Evolutionary conservation across 176 grass and related monocot genomes (phyloP).

Genomic region (Zea mays): DNA sequence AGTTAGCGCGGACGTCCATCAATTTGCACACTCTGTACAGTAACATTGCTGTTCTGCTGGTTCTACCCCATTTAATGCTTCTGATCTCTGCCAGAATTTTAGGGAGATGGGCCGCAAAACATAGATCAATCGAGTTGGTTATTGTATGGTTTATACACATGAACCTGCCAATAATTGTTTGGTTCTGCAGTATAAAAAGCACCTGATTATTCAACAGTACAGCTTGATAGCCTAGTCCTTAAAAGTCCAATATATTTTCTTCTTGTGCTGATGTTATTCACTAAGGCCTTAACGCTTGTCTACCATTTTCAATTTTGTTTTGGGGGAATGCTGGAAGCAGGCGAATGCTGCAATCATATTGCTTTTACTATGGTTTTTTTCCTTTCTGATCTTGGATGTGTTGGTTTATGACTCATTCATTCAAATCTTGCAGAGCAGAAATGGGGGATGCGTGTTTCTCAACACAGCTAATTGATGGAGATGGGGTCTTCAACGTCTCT

Average conservation of each 20-base stretch:
- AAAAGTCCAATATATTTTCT: neutral
- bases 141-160: neutral
- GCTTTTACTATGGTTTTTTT: neutral
- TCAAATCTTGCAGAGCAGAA: conserved; percentile 55
- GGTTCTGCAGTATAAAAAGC: neutral
- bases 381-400: conserved; percentile 16
- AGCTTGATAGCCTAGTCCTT: neutral
- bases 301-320: neutral
- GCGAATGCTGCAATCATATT: neutral
- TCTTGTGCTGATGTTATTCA: neutral
- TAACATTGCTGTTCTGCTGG: conserved; percentile 8
- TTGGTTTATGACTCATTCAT: conserved; percentile 9
- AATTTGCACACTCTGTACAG: conserved; percentile 18
- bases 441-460: conserved; percentile 77
- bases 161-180: conserved; percentile 9
- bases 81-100: neutral
- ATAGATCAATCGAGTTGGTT: neutral
- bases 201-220: neutral
- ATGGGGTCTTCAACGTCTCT: conserved; percentile 74
- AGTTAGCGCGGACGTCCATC: conserved; percentile 11
- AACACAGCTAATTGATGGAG: conserved; percentile 81
- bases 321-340: neutral
- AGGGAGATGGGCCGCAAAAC: neutral
- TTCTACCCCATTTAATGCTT: conserved; percentile 34
- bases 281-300: neutral